Evolutionary conservation across 495 filamentous ascomycete genomes (phyloP), one percentile per base, ranked within the genome.

Genomic region (Sabuloglossum arenarium): DNA sequence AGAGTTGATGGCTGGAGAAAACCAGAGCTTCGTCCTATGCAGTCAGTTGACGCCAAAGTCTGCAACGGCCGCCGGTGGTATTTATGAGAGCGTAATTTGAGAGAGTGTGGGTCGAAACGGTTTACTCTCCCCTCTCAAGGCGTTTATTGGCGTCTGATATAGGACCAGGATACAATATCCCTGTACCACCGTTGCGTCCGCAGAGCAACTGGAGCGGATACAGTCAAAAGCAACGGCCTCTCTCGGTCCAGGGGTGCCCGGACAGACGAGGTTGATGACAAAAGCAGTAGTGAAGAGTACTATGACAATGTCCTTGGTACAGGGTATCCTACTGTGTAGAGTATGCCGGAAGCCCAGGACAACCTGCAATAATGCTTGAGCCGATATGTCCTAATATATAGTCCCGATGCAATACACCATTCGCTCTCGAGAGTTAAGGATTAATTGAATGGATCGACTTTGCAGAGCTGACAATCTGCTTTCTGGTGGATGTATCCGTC

Each of bases 101-200:
- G 47, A 51, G 14, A 51, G 47, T 51, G 25, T 51, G 47, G 45
- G 45, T 29, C 47, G 19, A 29, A 51, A 51, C 47, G 47, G 25
- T 30, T 29, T 6, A 29, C 47, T 10, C 28, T 19, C 47, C 23
- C 25, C 47, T 37, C 39, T 43, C 47, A 51, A 51, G 47, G 47
- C 47, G 47, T 51, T 28, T 51, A 51, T 27, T 51, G 47, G 47
- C 24, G 47, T 27, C 11, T 51, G 47, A 27, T 51, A 51, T 51
- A 51, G 25, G 24, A 3, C 47, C 47, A 19, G 47, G 47, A 27
- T 51, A 29, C 5, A 4, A 11, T 28, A 51, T 29, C 47, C 47
- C 47, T 51, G 25, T 14, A 21, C 24, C 21, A 25, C 23, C n/a
- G 42, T 46, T 46, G 42, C 21, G 42, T 46, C 23, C 47, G 25